Conservation (phyloP, 1,139 yeast species). For the Scheffersomyces illinoinensis region DNA sequence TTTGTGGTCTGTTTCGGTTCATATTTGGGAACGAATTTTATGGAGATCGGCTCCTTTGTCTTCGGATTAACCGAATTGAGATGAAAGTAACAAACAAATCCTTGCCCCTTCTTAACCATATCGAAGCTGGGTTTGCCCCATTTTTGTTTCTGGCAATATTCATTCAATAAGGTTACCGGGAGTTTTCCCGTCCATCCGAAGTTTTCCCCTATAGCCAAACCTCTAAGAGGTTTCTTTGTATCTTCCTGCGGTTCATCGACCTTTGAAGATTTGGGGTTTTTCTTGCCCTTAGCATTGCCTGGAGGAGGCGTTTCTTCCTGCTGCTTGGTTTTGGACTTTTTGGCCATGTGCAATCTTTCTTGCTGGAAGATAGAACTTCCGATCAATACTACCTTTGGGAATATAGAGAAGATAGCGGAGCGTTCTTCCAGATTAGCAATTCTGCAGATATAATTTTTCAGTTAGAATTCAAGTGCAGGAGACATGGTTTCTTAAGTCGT, state of each 20-base stretch:
- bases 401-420: not conserved
- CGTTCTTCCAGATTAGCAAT: not conserved
- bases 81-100: constrained; percentile 60
- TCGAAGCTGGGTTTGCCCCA: constrained; percentile 88
- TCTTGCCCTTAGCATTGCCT: not conserved
- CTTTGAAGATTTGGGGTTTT: not conserved
- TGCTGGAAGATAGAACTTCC: not conserved
- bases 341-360: not conserved
- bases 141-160: constrained; percentile 82
- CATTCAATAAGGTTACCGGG: constrained; percentile 84
- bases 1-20: constrained; percentile 75
- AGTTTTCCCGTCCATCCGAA: constrained; percentile 91
- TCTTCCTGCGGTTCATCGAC: constrained; percentile 7
- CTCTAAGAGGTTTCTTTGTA: constrained; percentile 39
- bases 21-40: constrained; percentile 66
- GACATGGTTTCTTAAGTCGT: not conserved
- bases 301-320: not conserved
- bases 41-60: constrained; percentile 62
- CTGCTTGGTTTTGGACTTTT: not conserved
- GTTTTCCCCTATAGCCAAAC: constrained; percentile 47
- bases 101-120: constrained; percentile 53
- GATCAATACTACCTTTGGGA: not conserved
- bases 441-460: not conserved
- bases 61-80: constrained; percentile 79
- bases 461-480: not conserved